Evolutionary conservation across 495 filamentous ascomycete species (phyloP).

Genomic region (Podospora tetraspora): DNA sequence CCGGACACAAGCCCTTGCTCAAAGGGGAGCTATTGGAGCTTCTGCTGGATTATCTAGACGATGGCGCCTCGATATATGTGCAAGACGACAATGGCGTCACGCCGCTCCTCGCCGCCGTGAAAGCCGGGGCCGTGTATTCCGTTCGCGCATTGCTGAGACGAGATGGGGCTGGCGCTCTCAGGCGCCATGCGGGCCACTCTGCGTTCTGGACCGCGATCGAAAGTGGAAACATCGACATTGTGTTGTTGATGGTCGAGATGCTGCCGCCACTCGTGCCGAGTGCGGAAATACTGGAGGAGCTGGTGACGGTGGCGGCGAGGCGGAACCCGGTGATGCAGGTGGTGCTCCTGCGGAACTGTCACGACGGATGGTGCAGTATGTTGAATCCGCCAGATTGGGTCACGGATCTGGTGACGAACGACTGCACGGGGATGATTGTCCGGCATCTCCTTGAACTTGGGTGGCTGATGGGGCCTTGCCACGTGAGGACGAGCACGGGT

Average conservation of each 20-base stretch:
- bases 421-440: slow-evolving; percentile 1
- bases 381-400: not conserved
- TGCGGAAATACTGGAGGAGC: not conserved
- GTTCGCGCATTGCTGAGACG: not conserved
- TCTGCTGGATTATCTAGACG: not conserved
- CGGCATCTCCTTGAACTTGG: not conserved
- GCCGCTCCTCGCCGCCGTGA: not conserved
- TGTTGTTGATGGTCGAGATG: not conserved
- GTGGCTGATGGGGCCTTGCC: not conserved
- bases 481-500: not conserved
- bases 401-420: slow-evolving; percentile 1
- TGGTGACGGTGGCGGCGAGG: not conserved
- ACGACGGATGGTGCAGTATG: not conserved
- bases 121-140: not conserved
- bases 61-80: not conserved
- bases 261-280: not conserved
- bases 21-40: not conserved
- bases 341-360: not conserved
- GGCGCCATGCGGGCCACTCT: not conserved
- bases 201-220: not conserved
- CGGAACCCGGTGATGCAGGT: not conserved
- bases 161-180: not conserved
- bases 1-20: not conserved
- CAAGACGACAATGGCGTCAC: not conserved
- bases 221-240: not conserved